These are phyloP conservation scores for Ascochyta lentis DNA, from an alignment of 2,329 filamentous ascomycete genomes.

Conservation along the genomic window DNA sequence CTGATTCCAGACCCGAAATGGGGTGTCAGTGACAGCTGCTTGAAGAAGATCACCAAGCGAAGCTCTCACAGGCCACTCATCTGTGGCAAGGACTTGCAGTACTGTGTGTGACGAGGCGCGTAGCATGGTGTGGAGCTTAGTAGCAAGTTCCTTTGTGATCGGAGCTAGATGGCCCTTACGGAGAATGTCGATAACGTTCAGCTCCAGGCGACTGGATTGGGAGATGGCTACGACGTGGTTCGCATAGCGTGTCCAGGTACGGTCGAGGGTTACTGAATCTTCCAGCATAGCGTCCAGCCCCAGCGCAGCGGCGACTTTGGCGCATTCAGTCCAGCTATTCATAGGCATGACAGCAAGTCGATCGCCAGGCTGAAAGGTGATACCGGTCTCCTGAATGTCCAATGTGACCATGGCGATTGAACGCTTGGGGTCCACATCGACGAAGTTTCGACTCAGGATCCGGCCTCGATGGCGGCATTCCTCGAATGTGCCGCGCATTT, in stretches of 20 bases:
- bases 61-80: slow-evolving; percentile 35
- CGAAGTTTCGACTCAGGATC: slow-evolving; percentile 54
- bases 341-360: slow-evolving; percentile 63
- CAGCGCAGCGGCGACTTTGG: slow-evolving; percentile 61
- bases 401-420: slow-evolving; percentile 59
- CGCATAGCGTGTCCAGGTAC: slow-evolving; percentile 54
- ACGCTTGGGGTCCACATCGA: slow-evolving; percentile 56
- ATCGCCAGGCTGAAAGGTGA: slow-evolving; percentile 62
- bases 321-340: slow-evolving; percentile 62
- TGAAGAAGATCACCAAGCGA: slow-evolving; percentile 34
- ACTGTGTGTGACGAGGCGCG: slow-evolving; percentile 31
- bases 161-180: slow-evolving; percentile 34
- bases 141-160: slow-evolving; percentile 32
- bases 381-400: slow-evolving; percentile 61
- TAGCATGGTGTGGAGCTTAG: slow-evolving; percentile 32
- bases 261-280: slow-evolving; percentile 48
- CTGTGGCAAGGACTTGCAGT: slow-evolving; percentile 31
- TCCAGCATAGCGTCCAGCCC: slow-evolving; percentile 58
- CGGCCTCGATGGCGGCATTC: slow-evolving; percentile 60
- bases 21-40: slow-evolving; percentile 31
- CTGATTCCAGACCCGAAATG: slow-evolving; percentile 33
- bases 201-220: slow-evolving; percentile 14
- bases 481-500: slow-evolving; percentile 63
- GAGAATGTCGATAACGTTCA: slow-evolving; percentile 32
- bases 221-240: slow-evolving; percentile 26